phyloP scores from a whole-genome alignment of 2,329 filamentous ascomycete species.

The Mollisiaceae sp. region DNA sequence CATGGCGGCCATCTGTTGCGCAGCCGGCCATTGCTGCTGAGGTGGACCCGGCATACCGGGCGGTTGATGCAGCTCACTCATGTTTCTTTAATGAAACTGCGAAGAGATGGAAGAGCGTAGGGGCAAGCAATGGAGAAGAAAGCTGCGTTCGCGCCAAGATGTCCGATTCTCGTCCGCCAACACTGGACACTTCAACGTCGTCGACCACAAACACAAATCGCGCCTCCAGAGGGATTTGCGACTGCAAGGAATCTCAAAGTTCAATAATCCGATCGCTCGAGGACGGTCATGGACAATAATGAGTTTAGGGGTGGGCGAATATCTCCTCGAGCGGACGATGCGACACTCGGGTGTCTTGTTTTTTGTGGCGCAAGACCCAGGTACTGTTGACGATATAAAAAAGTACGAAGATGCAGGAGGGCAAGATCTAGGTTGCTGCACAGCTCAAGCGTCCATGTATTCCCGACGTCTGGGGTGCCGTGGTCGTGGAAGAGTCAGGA shows the following conservation, averaged over 20 bases:
- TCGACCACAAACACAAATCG: not conserved
- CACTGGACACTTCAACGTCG: not conserved
- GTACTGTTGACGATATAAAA: slow-evolving; percentile 8
- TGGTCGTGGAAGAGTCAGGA: not conserved
- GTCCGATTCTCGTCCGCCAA: too few relatives aligned
- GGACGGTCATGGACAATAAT: not conserved
- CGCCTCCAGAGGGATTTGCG: not conserved
- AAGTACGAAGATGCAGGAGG: not conserved
- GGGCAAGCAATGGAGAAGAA: not conserved
- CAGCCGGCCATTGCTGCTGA: slow-evolving; percentile 47
- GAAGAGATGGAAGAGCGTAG: not conserved
- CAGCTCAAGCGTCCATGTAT: not conserved
- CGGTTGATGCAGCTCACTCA: slow-evolving; percentile 35
- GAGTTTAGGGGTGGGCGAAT: not conserved
- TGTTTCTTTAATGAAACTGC: not conserved
- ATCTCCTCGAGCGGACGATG: slow-evolving; percentile 1
- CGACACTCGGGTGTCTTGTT: slow-evolving; percentile 14
- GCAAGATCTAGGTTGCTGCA: not conserved
- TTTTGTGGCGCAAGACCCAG: slow-evolving; percentile 16
- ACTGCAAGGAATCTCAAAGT: not conserved
- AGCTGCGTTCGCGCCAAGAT: too few relatives aligned
- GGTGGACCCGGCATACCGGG: slow-evolving; percentile 38
- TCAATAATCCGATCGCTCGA: not conserved
- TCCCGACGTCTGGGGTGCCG: not conserved
- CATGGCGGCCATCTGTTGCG: slow-evolving; percentile 76